Percentiles rank a stretch among this genome's conserved stretches.
Evolutionary conservation across 331 rosid genomes (phyloP).

Genomic region (Acacia pycnantha): DNA sequence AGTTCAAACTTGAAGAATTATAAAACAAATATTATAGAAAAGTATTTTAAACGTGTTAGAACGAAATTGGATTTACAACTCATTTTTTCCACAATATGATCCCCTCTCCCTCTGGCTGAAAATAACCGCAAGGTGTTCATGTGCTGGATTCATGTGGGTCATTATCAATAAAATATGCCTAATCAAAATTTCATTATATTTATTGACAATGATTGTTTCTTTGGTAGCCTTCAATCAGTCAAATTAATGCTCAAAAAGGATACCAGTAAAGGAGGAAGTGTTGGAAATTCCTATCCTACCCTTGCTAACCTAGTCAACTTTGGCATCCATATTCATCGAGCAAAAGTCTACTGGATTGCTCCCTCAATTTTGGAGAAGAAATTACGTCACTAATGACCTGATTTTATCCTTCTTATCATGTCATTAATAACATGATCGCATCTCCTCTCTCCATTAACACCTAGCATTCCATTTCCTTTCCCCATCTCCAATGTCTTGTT

Average conservation of each 20-base stretch:
- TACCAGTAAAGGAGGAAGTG: background rate
- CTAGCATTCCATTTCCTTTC: background rate
- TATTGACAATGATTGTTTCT: slow-evolving; percentile 2
- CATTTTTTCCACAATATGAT: background rate
- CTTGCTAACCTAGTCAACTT: background rate
- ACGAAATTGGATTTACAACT: slow-evolving; percentile 6
- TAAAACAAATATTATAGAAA: slow-evolving; percentile 2
- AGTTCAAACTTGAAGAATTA: slow-evolving; percentile 16
- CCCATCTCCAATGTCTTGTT: background rate
- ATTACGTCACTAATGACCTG: background rate
- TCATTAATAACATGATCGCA: background rate
- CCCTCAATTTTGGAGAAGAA: background rate
- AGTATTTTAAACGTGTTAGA: slow-evolving; percentile 2
- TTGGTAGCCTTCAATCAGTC: slow-evolving; percentile 8
- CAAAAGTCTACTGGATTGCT: background rate
- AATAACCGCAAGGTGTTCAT: slow-evolving; percentile 10
- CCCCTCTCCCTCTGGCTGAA: background rate
- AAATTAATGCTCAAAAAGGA: background rate
- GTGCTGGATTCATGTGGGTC: slow-evolving; percentile 1
- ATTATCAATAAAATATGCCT: slow-evolving; percentile 8
- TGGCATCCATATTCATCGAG: background rate
- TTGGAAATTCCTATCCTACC: background rate
- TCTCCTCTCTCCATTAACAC: background rate
- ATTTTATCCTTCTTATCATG: background rate
- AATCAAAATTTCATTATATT: slow-evolving; percentile 3